Evolutionary conservation across 768 basidiomycete genomes (phyloP).

Genomic region (Phaffia tasmanica): DNA sequence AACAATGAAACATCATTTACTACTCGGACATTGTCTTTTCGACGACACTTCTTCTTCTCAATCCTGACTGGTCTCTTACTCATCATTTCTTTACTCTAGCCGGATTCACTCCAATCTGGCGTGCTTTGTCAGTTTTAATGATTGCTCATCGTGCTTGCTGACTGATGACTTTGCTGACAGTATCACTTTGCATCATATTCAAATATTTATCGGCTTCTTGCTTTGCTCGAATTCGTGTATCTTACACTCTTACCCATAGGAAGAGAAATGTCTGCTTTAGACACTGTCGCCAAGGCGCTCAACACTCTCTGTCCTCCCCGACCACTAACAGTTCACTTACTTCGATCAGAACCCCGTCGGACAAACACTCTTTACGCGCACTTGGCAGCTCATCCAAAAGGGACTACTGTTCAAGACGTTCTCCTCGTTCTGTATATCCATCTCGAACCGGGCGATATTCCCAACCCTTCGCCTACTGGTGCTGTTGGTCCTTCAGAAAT

Average conservation of each 20-base stretch:
- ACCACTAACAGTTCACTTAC: constrained; percentile 47
- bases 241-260: not conserved
- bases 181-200: too few species aligned
- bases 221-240: too few species aligned
- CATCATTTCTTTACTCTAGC: too few species aligned
- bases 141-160: not conserved
- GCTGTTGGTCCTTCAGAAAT: constrained; percentile 39
- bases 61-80: too few species aligned
- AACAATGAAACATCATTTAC: too few species aligned
- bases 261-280: not conserved
- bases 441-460: constrained; percentile 30
- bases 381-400: constrained; percentile 48
- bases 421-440: constrained; percentile 65
- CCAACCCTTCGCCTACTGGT: constrained; percentile 3
- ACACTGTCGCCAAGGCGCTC: constrained; percentile 6
- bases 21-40: too few species aligned
- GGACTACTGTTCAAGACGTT: constrained; percentile 58
- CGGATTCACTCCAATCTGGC: too few species aligned
- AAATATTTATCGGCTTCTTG: not conserved
- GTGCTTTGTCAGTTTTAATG: too few species aligned
- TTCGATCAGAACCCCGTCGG: constrained; percentile 59
- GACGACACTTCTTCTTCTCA: too few species aligned
- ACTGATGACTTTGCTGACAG: not conserved
- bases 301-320: not conserved
- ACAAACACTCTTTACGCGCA: constrained; percentile 59